Evolutionary conservation across 495 filamentous ascomycete species (phyloP), one percentile per base, ranked within the genome.

Genomic region (Aspergillus avenaceus): DNA sequence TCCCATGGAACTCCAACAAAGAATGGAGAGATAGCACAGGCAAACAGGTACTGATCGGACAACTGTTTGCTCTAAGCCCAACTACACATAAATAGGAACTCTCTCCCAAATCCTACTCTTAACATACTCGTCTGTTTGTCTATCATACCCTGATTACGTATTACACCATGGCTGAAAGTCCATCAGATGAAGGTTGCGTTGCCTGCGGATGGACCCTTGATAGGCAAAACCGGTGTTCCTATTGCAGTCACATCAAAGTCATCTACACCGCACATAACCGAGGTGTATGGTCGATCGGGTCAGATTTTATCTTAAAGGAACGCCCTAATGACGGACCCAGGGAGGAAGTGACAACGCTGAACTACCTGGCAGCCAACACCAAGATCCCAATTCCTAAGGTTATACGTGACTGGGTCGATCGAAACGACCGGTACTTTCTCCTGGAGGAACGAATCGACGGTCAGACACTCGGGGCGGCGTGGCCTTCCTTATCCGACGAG

Each of bases 261-360:
- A 60, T 66, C 37, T 59, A 65, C 37, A 53, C 52, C n/a, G 56
- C 59, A 50, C 29, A 25, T 25, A 45, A 23, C 26, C 55, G 61
- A 37, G 57, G 63, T n/a, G 59, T 62, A 7, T 66, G 63, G 63
- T 56, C 53, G 2, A 62, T 67, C 32, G 64, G 64, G 0, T 62
- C 60, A 13, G 67, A 65, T 56, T 54, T 58, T 40, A 63, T 69
- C 14, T 24, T 69, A 38, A 62, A 71, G 63, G 60, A 71, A 13
- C 62, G 60, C 1, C 62, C 59, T 0, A 57, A 64, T 19, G 57
- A 64, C 14, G 63, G 57, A n/a, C 50, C 54, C 34, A 62, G 45
- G 50, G 27, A 55, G 9, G 60, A 69, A 59, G 55, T 62, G 2
- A 58, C 51, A 55, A 59, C 50, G 26, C 19, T 63, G 23, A 50